Base-by-base conservation (phyloP, 768 basidiomycete genomes). In the Agaricus subrufescens region DNA sequence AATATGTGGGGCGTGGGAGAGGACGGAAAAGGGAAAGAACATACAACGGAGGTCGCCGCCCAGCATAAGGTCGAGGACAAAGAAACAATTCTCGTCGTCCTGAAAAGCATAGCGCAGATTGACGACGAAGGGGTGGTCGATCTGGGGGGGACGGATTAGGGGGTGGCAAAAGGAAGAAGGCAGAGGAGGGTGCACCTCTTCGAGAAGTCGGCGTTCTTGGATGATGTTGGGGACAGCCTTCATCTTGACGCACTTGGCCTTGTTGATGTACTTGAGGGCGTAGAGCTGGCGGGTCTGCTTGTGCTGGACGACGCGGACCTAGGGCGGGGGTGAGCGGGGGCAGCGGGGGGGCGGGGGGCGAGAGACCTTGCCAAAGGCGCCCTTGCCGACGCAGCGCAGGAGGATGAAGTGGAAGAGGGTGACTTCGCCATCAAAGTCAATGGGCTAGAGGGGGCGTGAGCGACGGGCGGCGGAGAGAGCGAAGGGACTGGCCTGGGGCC, bases 261-360 rank as follows among this genome's bases (percentile, higher is more conserved):
- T 99, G 78, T 98, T 98, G 73, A 99, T 99, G 75, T 99, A 99
- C 72, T 99, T 99, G 71, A 99, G 85, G 4, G 97, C 97, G 65
- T 94, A 98, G 45, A 99, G 80, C 15, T 94, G 89, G 60, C 92
- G 89, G n/a, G 94, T 91, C 71, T 98, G 92, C 68, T 98, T 99
- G 76, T 98, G 97, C 72, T 99, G 96, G 6, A 99, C 97, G 58
- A 99, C 96, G 44, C 97, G 89, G 74, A 99, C 96, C 96, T 98
- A 25, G 40, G 14, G 61, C 50, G 23, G 48, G 54, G 56, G 64
- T 43, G 49, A 45, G 27, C 44, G 52, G 23, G 53, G 27, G 31
- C 52, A 61, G n/a, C 38, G 67, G 7, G 25, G 60, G 65, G 30
- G 49, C 43, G 30, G 55, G 29, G 44, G 54, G 15, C 3, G 50